A percentile compares a stretch with the other conserved stretches of the same genome.
phyloP scores from a whole-genome alignment of 768 basidiomycete species.

The Lentinus tigrinus region DNA sequence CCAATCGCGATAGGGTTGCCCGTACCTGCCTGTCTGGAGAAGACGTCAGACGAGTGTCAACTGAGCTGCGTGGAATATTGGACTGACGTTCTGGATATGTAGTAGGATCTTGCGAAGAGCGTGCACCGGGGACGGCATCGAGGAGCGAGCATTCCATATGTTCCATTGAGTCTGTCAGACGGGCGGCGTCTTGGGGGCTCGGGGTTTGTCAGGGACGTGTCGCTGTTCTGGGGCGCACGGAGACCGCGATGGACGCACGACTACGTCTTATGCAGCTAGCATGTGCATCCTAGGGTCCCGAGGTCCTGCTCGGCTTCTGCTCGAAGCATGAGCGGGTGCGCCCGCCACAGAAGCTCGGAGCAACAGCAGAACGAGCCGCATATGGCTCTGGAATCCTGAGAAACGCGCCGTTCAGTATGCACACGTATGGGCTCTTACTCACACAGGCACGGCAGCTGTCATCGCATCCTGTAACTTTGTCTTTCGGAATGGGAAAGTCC shows the following conservation, averaged over 20 bases:
- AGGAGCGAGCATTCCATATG: too few relatives aligned
- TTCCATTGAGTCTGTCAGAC: too few relatives aligned
- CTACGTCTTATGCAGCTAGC: not conserved
- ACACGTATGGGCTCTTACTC: not conserved
- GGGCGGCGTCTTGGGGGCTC: too few relatives aligned
- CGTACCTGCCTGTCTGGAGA: not conserved
- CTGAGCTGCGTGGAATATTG: not conserved
- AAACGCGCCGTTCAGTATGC: not conserved
- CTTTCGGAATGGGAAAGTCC: not conserved
- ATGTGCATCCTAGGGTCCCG: not conserved
- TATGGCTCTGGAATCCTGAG: slow-evolving; percentile 4
- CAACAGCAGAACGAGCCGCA: not conserved
- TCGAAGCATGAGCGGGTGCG: not conserved
- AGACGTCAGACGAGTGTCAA: not conserved
- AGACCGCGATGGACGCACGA: not conserved
- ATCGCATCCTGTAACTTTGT: not conserved
- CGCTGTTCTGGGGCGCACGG: not conserved
- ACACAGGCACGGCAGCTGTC: not conserved
- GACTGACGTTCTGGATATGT: too few relatives aligned
- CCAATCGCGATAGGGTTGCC: not conserved
- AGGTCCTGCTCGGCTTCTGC: not conserved
- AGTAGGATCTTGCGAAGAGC: too few relatives aligned
- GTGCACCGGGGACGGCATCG: too few relatives aligned
- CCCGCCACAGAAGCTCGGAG: not conserved
- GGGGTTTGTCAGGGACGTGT: not conserved